A percentile compares a stretch with the other conserved stretches of the same genome.
These are phyloP conservation scores for Effrenium voratum DNA, from an alignment of 73 alveolate genomes.

Conservation along the genomic window DNA sequence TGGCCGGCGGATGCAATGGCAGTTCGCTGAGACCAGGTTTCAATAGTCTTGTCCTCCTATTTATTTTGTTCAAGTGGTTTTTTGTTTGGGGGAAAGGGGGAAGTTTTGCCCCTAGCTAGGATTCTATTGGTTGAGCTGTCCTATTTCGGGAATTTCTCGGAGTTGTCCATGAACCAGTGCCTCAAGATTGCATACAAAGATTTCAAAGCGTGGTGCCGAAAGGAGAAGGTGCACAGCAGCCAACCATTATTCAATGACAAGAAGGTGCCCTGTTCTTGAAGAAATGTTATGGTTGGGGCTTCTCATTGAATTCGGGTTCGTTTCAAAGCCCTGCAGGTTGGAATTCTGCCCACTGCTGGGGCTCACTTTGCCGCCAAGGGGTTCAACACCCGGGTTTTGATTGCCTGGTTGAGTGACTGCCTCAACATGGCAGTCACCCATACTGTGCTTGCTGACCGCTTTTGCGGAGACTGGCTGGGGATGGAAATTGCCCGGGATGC, in stretches of 20 bases:
- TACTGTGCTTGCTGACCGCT: neutral
- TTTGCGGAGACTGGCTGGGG: neutral
- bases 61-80: too few species aligned
- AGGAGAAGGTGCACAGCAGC: neutral
- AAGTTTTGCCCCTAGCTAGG: neutral
- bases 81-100: too few species aligned
- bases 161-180: neutral
- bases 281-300: too few species aligned
- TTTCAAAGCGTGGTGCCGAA: neutral
- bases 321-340: too few species aligned
- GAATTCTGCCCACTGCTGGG: too few species aligned
- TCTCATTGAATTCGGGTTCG: too few species aligned
- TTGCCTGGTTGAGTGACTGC: slow-evolving; percentile 34
- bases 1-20: neutral
- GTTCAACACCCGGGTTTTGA: slow-evolving; percentile 10
- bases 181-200: neutral
- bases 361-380: slow-evolving; percentile 31
- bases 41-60: too few species aligned
- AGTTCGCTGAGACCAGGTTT: too few species aligned
- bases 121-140: slow-evolving; percentile 11
- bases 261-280: neutral
- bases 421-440: neutral
- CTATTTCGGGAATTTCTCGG: neutral
- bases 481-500: neutral
- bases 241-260: slow-evolving; percentile 13